Evolutionary conservation across 139 green algal genomes (phyloP).

Genomic region (Yamagishiella unicocca): DNA sequence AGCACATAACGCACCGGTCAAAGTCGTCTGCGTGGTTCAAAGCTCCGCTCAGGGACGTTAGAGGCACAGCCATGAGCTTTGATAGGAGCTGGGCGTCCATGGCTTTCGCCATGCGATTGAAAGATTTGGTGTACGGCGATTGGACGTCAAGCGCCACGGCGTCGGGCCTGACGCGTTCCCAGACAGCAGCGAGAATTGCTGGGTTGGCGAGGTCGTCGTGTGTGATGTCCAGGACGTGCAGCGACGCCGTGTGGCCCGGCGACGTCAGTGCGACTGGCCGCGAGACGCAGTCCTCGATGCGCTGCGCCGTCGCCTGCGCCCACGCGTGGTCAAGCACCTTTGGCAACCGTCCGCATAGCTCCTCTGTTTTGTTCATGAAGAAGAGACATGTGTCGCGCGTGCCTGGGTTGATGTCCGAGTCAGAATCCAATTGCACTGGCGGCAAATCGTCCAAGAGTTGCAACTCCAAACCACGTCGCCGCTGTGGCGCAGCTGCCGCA

Average conservation of each 20-base stretch:
- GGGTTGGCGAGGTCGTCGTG: constrained; percentile 32
- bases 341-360: constrained; percentile 24
- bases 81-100: not conserved
- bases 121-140: constrained; percentile 27
- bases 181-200: constrained; percentile 2
- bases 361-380: constrained; percentile 43
- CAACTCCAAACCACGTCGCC: not conserved
- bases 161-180: constrained; percentile 7
- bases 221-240: constrained; percentile 26
- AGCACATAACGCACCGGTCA: not conserved
- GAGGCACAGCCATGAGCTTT: not conserved
- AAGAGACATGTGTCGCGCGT: constrained; percentile 21
- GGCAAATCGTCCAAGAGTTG: constrained; percentile 4
- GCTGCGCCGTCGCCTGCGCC: not conserved
- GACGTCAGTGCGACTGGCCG: not conserved
- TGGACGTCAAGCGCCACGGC: constrained; percentile 39
- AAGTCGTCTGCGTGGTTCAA: constrained; percentile 7
- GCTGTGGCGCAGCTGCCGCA: not conserved
- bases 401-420: not conserved
- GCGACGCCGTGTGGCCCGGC: not conserved
- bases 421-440: not conserved
- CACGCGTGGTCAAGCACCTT: constrained; percentile 14
- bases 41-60: not conserved
- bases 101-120: constrained; percentile 13
- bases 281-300: constrained; percentile 13